Conservation (phyloP, 73 alveolate genomes). For the Breviolum minutum region DNA sequence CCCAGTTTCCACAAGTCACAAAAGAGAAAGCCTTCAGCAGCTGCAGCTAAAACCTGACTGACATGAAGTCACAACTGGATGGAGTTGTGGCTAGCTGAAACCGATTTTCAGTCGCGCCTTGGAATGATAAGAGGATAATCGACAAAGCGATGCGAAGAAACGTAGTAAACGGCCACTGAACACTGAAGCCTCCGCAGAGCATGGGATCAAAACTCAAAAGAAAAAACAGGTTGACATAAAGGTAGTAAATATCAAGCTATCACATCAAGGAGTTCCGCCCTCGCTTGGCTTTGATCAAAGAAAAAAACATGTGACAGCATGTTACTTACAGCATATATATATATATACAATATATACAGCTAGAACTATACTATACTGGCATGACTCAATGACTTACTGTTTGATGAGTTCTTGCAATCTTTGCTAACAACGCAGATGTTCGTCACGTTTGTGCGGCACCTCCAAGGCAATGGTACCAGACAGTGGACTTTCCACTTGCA, state of each 20-base stretch:
- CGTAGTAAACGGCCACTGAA: conserved; percentile 71
- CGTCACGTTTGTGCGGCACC: not conserved
- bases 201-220: not conserved
- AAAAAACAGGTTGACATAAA: not conserved
- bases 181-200: conserved; percentile 49
- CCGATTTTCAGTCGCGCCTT: not conserved
- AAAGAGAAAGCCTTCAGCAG: conserved; percentile 33
- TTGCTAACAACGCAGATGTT: too few relatives aligned
- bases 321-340: too few relatives aligned
- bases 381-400: too few relatives aligned
- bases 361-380: too few relatives aligned
- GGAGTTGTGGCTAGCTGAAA: not conserved
- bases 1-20: conserved; percentile 67
- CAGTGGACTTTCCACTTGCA: conserved; percentile 11
- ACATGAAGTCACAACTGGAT: not conserved
- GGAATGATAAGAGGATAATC: conserved; percentile 27
- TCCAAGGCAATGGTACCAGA: conserved; percentile 25
- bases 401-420: too few relatives aligned
- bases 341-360: too few relatives aligned
- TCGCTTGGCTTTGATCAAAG: too few relatives aligned
- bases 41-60: conserved; percentile 56
- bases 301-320: too few relatives aligned
- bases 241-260: too few relatives aligned
- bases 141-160: conserved; percentile 79
- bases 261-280: too few relatives aligned